A percentile compares a stretch with the other conserved stretches of the same genome.
Evolutionary conservation across 1,139 yeast species (phyloP).

Genomic region (Debaryomyces psychrophilus): DNA sequence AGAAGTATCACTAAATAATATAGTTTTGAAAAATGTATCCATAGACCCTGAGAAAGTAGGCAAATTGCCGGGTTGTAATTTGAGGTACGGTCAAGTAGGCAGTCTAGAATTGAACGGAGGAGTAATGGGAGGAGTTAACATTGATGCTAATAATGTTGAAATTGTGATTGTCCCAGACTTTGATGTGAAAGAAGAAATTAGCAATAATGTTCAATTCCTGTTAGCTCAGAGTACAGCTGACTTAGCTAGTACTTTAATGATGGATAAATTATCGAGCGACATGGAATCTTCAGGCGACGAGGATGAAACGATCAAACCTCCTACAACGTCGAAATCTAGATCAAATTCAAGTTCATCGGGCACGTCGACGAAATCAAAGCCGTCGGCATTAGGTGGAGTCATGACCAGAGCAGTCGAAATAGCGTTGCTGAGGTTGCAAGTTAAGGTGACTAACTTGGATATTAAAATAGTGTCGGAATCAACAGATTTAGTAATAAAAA

Average conservation of each 20-base stretch:
- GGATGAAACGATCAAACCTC: conserved; percentile 14
- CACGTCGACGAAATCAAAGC: conserved; percentile 20
- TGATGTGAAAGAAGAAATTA: conserved; percentile 33
- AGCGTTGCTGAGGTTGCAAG: conserved; percentile 64
- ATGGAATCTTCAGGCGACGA: conserved; percentile 17
- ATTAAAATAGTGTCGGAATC: conserved; percentile 56
- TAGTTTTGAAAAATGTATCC: conserved; percentile 61
- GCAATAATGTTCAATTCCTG: conserved; percentile 41
- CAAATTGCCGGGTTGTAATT: conserved; percentile 62
- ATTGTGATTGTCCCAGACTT: conserved; percentile 57
- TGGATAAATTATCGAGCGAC: conserved; percentile 25
- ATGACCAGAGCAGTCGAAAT: conserved; percentile 68
- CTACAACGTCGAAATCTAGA: conserved; percentile 9
- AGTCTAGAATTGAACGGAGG: conserved; percentile 52
- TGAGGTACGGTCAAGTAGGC: conserved; percentile 65
- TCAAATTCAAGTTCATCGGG: conserved; percentile 15
- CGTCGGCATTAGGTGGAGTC: conserved; percentile 54
- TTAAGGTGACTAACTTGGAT: conserved; percentile 47
- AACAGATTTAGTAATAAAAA: conserved; percentile 44
- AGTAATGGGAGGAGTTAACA: conserved; percentile 67
- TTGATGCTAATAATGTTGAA: conserved; percentile 59
- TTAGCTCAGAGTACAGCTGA: conserved; percentile 69
- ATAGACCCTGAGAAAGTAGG: conserved; percentile 74
- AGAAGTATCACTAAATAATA: conserved; percentile 63
- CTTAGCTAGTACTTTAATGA: conserved; percentile 62